Conservation (phyloP, 106 monocot species). For the Iris macrosiphon region DNA sequence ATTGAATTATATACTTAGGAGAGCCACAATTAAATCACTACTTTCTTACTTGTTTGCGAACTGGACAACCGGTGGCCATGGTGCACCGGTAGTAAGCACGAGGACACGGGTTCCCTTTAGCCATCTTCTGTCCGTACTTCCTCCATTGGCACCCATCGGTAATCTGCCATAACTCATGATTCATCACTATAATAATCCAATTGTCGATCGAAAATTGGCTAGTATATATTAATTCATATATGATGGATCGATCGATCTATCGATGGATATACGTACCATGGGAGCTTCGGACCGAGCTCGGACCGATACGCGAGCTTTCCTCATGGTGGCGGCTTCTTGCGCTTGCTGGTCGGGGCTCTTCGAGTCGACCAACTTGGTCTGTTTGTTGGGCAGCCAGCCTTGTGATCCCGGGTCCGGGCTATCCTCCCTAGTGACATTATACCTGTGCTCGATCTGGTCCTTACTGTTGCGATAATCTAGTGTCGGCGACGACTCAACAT, state of each 20-base stretch:
- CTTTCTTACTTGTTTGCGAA: constrained; percentile 67
- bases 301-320: constrained; percentile 88
- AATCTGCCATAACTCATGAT: constrained; percentile 29
- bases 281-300: constrained; percentile 90
- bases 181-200: neutral
- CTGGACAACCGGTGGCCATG: constrained; percentile 62
- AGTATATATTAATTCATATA: neutral
- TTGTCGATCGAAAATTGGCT: neutral
- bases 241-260: too few relatives aligned
- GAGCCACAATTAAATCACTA: neutral
- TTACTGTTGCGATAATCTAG: neutral
- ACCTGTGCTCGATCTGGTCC: constrained; percentile 6
- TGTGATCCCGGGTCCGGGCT: constrained; percentile 23
- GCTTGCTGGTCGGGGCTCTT: constrained; percentile 29
- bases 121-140: constrained; percentile 82
- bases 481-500: constrained; percentile 10
- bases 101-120: constrained; percentile 77
- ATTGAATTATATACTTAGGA: neutral
- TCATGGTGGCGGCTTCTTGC: constrained; percentile 81
- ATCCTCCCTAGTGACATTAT: constrained; percentile 7
- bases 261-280: constrained; percentile 59
- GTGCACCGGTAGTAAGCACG: constrained; percentile 79
- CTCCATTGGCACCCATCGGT: constrained; percentile 93
- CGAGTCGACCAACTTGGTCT: constrained; percentile 7
- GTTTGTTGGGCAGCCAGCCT: constrained; percentile 30